Evolutionary conservation across 108 stramenopile species (phyloP), one percentile per base, ranked within the genome.

Genomic region (Bacterosira constricta): DNA sequence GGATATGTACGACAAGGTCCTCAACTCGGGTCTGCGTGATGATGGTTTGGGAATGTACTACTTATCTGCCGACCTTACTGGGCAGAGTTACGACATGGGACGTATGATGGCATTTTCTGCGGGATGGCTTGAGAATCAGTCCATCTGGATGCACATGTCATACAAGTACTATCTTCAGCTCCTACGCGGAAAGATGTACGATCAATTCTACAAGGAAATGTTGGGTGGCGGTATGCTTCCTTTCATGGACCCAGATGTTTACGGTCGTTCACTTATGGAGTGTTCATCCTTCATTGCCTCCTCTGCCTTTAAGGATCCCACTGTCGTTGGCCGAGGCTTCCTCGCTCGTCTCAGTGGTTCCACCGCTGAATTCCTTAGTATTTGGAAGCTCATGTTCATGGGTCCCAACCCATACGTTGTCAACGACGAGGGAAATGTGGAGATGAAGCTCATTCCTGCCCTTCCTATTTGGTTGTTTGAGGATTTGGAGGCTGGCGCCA

Each of bases 111-210:
- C 95, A 8, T 98, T 98, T 64, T 74, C 95, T 23, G 95, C 97
- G 36, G 97, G 97, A 20, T 98, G 97, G 97, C 83, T 98, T 20
- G 97, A 98, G 82, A 96, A 98, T 77, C 91, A 96, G 73, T 90
- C 88, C 36, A 90, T 98, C 63, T 98, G 97, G 97, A 89, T 94
- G 86, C 97, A 98, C 87, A 98, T 98, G 97, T 92, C 90, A 46
- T 98, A 96, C 90, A 98, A 98, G 71, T 96, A 92, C 66, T 96
- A 96, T 77, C 86, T 98, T 39, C 91, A 98, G 67, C 91, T 98
- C 30, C 72, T 96, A 50, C 88, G 97, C 49, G 97, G 92, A 63
- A 91, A 94, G 85, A 90, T 96, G 27, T 98, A 92, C 84, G 92
- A 93, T 35, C 72, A 92, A 51, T 96, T 98, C 83, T 98, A 89